Conservation (phyloP, 768 basidiomycete genomes). For the Hortiboletus campestris region DNA sequence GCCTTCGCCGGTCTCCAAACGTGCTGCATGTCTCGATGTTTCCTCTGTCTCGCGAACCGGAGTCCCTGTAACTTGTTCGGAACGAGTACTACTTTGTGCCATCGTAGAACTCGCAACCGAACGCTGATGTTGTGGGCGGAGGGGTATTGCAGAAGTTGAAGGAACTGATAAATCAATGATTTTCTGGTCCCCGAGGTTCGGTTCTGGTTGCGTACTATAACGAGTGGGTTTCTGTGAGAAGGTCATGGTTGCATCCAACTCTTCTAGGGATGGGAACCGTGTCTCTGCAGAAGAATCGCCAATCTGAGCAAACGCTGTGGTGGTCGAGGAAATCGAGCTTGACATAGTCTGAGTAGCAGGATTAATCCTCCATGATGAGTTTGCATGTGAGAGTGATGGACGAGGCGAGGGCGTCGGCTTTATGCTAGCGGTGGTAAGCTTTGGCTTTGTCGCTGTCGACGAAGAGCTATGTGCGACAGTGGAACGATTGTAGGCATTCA, state of each 20-base stretch:
- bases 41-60: conserved; percentile 44
- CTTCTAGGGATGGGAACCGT: conserved; percentile 86
- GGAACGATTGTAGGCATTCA: conserved; percentile 38
- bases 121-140: conserved; percentile 23
- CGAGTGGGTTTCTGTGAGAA: conserved; percentile 24
- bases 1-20: conserved; percentile 17
- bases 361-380: conserved; percentile 20
- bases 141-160: conserved; percentile 21
- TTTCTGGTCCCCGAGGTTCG: conserved; percentile 9
- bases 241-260: conserved; percentile 60
- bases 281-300: conserved; percentile 58
- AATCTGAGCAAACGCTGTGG: conserved; percentile 33
- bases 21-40: conserved; percentile 4
- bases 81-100: conserved; percentile 45
- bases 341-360: conserved; percentile 24
- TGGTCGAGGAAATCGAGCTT: conserved; percentile 37
- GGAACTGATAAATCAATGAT: conserved; percentile 24
- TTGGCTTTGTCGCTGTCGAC: conserved; percentile 18
- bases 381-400: conserved; percentile 17
- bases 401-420: conserved; percentile 32
- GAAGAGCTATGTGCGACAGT: conserved; percentile 13
- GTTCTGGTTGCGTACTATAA: conserved; percentile 18
- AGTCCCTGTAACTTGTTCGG: conserved; percentile 55
- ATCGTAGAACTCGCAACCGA: conserved; percentile 6
- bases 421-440: conserved; percentile 10